A percentile compares a stretch with the other conserved stretches of the same genome.
Conservation (phyloP, 352 stramenopile genomes). For the Globisporangium nunn region DNA sequence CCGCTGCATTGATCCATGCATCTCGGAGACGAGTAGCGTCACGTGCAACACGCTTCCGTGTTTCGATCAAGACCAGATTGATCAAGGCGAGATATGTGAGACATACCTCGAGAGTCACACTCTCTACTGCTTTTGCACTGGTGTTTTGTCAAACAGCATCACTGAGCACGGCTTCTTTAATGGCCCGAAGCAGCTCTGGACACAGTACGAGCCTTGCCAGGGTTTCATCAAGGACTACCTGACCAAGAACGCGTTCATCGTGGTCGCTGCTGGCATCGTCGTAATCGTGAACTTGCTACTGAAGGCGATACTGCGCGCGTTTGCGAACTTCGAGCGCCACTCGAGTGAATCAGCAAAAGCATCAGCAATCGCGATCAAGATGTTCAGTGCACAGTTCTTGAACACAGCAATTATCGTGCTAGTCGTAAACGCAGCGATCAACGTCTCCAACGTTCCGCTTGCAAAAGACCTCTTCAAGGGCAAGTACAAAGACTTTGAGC, state of each 20-base stretch:
- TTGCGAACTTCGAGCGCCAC: slow-evolving; percentile 67
- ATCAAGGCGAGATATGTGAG: slow-evolving; percentile 36
- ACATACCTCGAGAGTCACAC: slow-evolving; percentile 55
- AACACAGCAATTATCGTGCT: slow-evolving; percentile 79
- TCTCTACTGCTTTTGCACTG: slow-evolving; percentile 69
- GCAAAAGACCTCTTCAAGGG: slow-evolving; percentile 59
- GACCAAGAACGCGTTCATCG: slow-evolving; percentile 59
- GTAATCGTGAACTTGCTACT: slow-evolving; percentile 75
- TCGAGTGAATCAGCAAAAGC: slow-evolving; percentile 80
- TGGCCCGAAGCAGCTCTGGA: slow-evolving; percentile 49
- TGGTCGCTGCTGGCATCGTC: slow-evolving; percentile 53
- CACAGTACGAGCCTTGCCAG: slow-evolving; percentile 40
- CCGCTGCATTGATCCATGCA: slow-evolving; percentile 51
- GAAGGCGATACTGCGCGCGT: slow-evolving; percentile 55
- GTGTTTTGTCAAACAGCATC: slow-evolving; percentile 41
- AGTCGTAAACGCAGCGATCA: slow-evolving; percentile 26
- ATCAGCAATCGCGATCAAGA: slow-evolving; percentile 63
- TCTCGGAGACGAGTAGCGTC: slow-evolving; percentile 40
- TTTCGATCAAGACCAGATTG: slow-evolving; percentile 35
- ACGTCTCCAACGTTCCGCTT: slow-evolving; percentile 46
- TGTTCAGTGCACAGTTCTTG: slow-evolving; percentile 75
- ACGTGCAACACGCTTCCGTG: slow-evolving; percentile 62
- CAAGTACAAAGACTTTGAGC: slow-evolving; percentile 78
- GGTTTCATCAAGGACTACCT: slow-evolving; percentile 65
- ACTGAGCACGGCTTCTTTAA: slow-evolving; percentile 35